Conservation (phyloP, 2,329 filamentous ascomycete genomes). For the Talaromyces sp. region DNA sequence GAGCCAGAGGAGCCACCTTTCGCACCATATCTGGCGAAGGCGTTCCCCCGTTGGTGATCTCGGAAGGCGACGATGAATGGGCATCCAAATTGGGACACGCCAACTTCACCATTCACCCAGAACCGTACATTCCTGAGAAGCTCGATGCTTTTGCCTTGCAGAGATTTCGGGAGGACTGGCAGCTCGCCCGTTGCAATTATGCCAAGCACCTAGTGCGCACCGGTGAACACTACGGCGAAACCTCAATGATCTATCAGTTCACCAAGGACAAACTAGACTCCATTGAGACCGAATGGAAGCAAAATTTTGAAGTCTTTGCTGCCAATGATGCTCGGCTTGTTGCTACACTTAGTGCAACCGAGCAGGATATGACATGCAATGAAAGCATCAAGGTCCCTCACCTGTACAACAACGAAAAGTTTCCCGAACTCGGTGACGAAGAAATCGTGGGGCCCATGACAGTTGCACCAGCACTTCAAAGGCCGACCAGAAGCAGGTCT, state of each 20-base stretch:
- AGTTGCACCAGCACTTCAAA: slow-evolving; percentile 41
- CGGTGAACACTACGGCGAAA: slow-evolving; percentile 83
- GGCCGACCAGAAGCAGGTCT: slow-evolving; percentile 34
- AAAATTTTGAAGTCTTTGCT: slow-evolving; percentile 61
- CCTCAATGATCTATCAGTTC: slow-evolving; percentile 79
- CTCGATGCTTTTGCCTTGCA: slow-evolving; percentile 58
- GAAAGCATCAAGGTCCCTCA: slow-evolving; percentile 43
- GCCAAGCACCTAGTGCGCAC: slow-evolving; percentile 83
- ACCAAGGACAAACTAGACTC: slow-evolving; percentile 86
- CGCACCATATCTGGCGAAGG: slow-evolving; percentile 38
- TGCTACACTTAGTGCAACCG: slow-evolving; percentile 32
- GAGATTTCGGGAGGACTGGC: slow-evolving; percentile 73
- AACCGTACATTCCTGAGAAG: slow-evolving; percentile 66
- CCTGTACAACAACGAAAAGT: slow-evolving; percentile 63
- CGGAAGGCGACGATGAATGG: slow-evolving; percentile 70
- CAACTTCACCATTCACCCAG: slow-evolving; percentile 82
- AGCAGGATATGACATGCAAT: slow-evolving; percentile 40
- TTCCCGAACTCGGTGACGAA: slow-evolving; percentile 79
- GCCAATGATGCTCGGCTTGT: slow-evolving; percentile 38
- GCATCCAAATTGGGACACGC: slow-evolving; percentile 80
- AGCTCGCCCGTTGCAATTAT: slow-evolving; percentile 76
- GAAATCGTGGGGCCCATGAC: slow-evolving; percentile 92
- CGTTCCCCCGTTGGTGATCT: slow-evolving; percentile 56
- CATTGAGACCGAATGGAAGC: slow-evolving; percentile 70
- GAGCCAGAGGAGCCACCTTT: slow-evolving; percentile 41